Conservation (phyloP, 768 basidiomycete species). For the Phanerochaete sordida region DNA sequence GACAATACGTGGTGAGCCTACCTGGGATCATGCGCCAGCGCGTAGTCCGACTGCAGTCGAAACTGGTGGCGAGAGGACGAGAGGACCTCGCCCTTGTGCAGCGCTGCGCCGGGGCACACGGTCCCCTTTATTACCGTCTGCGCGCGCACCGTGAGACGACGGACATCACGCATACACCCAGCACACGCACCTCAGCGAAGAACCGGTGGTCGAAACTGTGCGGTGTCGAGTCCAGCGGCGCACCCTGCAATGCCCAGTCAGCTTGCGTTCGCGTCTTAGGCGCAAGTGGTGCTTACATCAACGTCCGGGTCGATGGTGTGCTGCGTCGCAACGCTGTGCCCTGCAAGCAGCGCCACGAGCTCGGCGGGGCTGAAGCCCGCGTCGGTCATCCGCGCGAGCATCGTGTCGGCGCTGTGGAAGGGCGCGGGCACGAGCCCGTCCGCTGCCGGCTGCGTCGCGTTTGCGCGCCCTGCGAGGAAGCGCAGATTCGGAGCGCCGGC, state of each 20-base stretch:
- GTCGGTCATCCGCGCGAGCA: conserved; percentile 10
- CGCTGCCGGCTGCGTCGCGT: conserved; percentile 15
- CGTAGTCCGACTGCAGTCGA: neutral
- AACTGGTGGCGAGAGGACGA: neutral
- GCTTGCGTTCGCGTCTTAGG: too few species aligned
- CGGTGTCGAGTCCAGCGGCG: conserved; percentile 14
- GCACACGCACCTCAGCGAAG: conserved; percentile 10
- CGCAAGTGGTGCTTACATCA: neutral
- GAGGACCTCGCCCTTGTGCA: neutral
- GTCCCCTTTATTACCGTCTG: neutral
- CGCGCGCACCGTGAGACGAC: neutral
- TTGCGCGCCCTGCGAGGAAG: conserved; percentile 23
- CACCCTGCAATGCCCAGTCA: neutral
- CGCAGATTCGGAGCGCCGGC: conserved; percentile 19
- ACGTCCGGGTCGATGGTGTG: conserved; percentile 3
- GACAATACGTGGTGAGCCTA: neutral
- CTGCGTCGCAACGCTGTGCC: conserved; percentile 20
- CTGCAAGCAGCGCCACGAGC: conserved; percentile 6
- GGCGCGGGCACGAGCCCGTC: conserved; percentile 16
- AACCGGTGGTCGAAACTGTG: conserved; percentile 9
- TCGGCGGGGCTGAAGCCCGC: conserved; percentile 10
- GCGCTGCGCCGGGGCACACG: neutral
- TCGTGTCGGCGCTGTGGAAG: conserved; percentile 6
- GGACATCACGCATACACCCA: too few species aligned
- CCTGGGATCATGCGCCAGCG: neutral